Evolutionary conservation across 768 basidiomycete species (phyloP).

Genomic region (Gloeophyllum trabeum): DNA sequence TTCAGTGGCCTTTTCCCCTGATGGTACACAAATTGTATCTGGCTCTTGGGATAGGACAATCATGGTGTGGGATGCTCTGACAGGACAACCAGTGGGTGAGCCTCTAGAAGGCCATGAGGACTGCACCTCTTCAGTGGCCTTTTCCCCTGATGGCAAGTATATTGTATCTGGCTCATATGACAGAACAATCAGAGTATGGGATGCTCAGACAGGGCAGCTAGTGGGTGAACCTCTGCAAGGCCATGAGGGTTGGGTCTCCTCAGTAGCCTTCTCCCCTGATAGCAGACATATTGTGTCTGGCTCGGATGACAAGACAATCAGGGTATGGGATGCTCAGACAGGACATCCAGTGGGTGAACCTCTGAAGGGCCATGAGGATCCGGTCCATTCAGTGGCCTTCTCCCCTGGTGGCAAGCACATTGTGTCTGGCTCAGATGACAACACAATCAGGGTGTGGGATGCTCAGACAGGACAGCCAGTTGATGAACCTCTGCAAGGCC

Average conservation of each 20-base stretch:
- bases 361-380: not conserved
- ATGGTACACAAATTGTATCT: conserved; percentile 6
- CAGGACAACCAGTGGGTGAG: no score
- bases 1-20: conserved; percentile 8
- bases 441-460: not conserved
- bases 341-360: no score
- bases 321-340: conserved; percentile 9
- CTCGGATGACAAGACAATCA: not conserved
- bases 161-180: conserved; percentile 7
- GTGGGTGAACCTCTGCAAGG: no score
- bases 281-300: conserved; percentile 1
- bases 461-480: not conserved
- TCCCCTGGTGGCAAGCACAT: conserved; percentile 1
- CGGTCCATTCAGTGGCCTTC: not conserved
- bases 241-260: not conserved
- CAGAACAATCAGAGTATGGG: not conserved
- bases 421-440: not conserved
- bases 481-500: not conserved
- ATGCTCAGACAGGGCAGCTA: not conserved
- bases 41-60: not conserved
- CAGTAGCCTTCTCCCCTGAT: conserved; percentile 1
- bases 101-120: no score
- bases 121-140: conserved; percentile 2
- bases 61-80: not conserved
- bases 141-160: conserved; percentile 5